A percentile compares a stretch with the other conserved stretches of the same genome.
phyloP scores from a whole-genome alignment of 805 yeast species.

The Clavispora carvajalis region DNA sequence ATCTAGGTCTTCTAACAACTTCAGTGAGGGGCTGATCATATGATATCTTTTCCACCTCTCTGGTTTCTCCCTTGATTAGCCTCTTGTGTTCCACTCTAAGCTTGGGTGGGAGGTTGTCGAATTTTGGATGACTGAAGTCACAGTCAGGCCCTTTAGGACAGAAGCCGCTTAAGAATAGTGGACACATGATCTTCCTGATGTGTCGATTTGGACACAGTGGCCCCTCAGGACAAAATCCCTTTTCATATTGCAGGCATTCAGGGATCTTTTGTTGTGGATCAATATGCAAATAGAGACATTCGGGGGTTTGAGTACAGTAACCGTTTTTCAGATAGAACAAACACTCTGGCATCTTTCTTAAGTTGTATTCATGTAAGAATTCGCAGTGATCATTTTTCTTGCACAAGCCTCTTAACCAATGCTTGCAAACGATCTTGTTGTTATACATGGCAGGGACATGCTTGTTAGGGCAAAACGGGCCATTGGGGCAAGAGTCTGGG shows the following conservation, averaged over 20 bases:
- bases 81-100: constrained; percentile 15
- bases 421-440: constrained; percentile 83
- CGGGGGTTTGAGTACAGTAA: constrained; percentile 87
- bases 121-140: constrained; percentile 78
- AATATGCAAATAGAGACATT: constrained; percentile 86
- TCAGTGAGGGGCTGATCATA: constrained; percentile 17
- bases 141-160: constrained; percentile 87
- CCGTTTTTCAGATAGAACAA: constrained; percentile 78
- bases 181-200: constrained; percentile 70
- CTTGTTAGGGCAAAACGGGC: constrained; percentile 79
- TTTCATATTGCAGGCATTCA: constrained; percentile 73
- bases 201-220: constrained; percentile 82
- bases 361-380: constrained; percentile 88
- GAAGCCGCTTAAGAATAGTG: constrained; percentile 78
- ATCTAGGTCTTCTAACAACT: constrained; percentile 5
- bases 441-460: constrained; percentile 57
- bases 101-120: constrained; percentile 43
- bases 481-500: constrained; percentile 71
- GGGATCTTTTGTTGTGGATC: constrained; percentile 89
- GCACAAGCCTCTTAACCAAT: constrained; percentile 96
- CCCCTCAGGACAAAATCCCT: constrained; percentile 91
- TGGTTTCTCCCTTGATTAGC: constrained; percentile 15
- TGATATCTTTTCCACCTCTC: constrained; percentile 16
- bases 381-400: constrained; percentile 96
- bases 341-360: constrained; percentile 96